These are phyloP conservation scores for Haberlea rhodopensis DNA, from an alignment of 257 asterid genomes.

Conservation along the genomic window DNA sequence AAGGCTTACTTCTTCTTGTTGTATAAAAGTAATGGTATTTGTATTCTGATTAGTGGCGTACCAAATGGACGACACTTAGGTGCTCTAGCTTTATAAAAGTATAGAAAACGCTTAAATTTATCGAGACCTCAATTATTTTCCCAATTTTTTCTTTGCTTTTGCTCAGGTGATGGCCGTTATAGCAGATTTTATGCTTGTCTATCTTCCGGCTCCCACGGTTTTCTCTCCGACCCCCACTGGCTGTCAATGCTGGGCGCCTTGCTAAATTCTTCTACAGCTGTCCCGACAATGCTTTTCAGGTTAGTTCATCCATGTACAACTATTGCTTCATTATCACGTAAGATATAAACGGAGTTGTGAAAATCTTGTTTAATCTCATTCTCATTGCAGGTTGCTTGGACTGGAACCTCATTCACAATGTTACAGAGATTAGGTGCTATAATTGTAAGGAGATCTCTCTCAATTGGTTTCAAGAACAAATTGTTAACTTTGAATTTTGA, in stretches of 20 bases:
- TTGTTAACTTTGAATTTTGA: neutral
- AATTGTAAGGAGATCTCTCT: constrained; percentile 7
- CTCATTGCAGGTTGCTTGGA: constrained; percentile 10
- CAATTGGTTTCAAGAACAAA: too few species aligned
- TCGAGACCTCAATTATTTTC: neutral
- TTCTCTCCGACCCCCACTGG: constrained; percentile 51
- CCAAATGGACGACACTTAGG: too few species aligned
- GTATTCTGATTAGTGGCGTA: neutral
- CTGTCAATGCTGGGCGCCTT: constrained; percentile 38
- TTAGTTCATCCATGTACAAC: neutral
- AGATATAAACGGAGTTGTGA: neutral
- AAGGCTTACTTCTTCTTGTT: too few species aligned
- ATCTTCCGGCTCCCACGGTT: constrained; percentile 62
- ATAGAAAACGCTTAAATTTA: neutral
- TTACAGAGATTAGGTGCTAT: constrained; percentile 18
- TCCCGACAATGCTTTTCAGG: constrained; percentile 63
- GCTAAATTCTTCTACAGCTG: constrained; percentile 47
- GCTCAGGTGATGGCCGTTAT: constrained; percentile 52
- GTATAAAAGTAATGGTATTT: neutral
- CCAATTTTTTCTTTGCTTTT: constrained; percentile 7
- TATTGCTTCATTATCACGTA: neutral
- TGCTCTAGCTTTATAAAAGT: neutral
- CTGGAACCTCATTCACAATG: constrained; percentile 9
- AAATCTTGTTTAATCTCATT: neutral
- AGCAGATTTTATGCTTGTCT: constrained; percentile 61